A percentile compares a stretch with the other conserved stretches of the same genome.
phyloP scores from a whole-genome alignment of 208 protist genomes.

The Blechomonas ayalai region DNA sequence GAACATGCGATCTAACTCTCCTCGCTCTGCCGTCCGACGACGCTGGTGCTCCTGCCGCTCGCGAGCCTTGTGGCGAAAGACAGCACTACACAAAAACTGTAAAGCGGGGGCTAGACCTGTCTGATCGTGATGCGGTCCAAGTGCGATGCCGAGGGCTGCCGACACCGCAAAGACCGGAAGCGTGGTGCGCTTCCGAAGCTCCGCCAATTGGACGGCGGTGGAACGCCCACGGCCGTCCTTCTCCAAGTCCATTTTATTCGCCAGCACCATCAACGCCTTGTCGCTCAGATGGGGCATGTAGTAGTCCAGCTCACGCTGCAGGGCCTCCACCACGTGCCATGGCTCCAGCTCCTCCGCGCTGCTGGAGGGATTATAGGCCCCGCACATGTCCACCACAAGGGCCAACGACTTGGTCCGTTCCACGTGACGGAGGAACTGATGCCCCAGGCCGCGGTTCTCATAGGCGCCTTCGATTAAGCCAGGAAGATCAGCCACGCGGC shows the following conservation, averaged over 20 bases:
- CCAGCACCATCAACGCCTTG: slow-evolving; percentile 75
- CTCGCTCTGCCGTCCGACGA: slow-evolving; percentile 20
- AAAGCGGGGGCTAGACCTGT: slow-evolving; percentile 51
- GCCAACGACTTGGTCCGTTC: slow-evolving; percentile 84
- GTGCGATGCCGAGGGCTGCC: slow-evolving; percentile 55
- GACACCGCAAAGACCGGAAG: slow-evolving; percentile 89
- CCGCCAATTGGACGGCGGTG: slow-evolving; percentile 47
- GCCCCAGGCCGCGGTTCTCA: slow-evolving; percentile 81
- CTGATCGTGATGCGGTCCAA: slow-evolving; percentile 40
- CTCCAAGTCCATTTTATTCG: slow-evolving; percentile 89
- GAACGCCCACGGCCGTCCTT: slow-evolving; percentile 34
- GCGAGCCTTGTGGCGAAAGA: slow-evolving; percentile 48
- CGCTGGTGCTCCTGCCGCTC: slow-evolving; percentile 23
- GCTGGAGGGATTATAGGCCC: slow-evolving; percentile 37
- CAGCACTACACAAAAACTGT: slow-evolving; percentile 55
- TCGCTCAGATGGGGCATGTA: slow-evolving; percentile 67
- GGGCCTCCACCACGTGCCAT: slow-evolving; percentile 75
- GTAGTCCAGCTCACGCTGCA: slow-evolving; percentile 82
- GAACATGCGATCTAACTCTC: slow-evolving; percentile 56
- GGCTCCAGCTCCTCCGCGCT: slow-evolving; percentile 33
- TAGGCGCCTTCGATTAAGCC: slow-evolving; percentile 90
- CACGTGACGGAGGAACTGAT: slow-evolving; percentile 90
- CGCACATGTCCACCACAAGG: slow-evolving; percentile 87
- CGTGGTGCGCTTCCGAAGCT: slow-evolving; percentile 43
- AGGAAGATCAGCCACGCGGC: slow-evolving; percentile 84